Conservation (phyloP, 2,329 filamentous ascomycete genomes). For the Alternaria metachromatica region DNA sequence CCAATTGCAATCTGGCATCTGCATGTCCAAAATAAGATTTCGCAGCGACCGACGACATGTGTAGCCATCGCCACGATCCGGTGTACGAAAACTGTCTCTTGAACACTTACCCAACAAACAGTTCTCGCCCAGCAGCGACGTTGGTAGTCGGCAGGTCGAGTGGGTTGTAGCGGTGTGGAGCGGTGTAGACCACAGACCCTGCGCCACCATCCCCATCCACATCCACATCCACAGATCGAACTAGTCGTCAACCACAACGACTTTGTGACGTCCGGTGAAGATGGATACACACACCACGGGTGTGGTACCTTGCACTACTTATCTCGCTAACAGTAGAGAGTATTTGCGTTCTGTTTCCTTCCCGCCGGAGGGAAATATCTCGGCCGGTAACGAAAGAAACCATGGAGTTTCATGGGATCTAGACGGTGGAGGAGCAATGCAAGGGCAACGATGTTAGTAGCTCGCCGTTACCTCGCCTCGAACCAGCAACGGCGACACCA, state of each 20-base stretch:
- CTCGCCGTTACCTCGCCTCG: neutral
- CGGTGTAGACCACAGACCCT: too few species aligned
- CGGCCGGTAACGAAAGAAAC: neutral
- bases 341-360: neutral
- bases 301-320: neutral
- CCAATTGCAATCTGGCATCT: neutral
- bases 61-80: too few species aligned
- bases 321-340: neutral
- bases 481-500: neutral
- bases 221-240: too few species aligned
- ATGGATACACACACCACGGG: neutral
- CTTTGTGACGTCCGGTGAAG: slow-evolving; percentile 10
- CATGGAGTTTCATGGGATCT: neutral
- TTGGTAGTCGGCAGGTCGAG: too few species aligned
- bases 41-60: too few species aligned
- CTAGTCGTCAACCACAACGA: too few species aligned
- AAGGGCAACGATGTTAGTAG: neutral
- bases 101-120: neutral
- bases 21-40: neutral
- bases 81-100: too few species aligned
- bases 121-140: too few species aligned
- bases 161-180: slow-evolving; percentile 24
- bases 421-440: neutral
- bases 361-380: neutral
- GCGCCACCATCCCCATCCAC: too few species aligned